These are phyloP conservation scores for Xylaria sp. DNA, from an alignment of 2,329 filamentous ascomycete genomes.

Conservation along the genomic window DNA sequence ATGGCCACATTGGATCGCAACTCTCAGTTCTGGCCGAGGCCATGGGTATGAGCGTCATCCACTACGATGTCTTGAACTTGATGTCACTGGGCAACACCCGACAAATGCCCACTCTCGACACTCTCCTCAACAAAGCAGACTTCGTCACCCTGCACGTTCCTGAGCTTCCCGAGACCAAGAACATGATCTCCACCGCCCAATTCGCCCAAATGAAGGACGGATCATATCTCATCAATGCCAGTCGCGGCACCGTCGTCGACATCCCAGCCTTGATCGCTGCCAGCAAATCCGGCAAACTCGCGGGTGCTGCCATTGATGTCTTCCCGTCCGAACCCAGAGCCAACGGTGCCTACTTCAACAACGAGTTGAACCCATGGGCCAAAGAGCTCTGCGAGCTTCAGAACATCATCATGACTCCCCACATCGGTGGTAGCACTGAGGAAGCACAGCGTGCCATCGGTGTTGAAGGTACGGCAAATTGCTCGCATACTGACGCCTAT, in stretches of 20 bases:
- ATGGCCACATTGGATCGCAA: conserved; percentile 95
- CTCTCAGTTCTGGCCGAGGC: conserved; percentile 91
- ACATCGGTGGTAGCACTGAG: conserved; percentile 96
- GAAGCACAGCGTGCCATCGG: conserved; percentile 96
- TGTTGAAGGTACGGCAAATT: conserved; percentile 57
- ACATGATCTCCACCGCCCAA: conserved; percentile 78
- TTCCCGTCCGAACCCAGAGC: conserved; percentile 90
- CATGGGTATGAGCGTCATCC: conserved; percentile 97
- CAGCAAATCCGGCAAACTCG: conserved; percentile 79
- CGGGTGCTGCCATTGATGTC: conserved; percentile 92
- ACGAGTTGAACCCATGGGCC: conserved; percentile 74
- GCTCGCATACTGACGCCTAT: not conserved
- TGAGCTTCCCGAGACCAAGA: conserved; percentile 84
- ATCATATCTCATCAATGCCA: conserved; percentile 93
- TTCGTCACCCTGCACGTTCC: conserved; percentile 95
- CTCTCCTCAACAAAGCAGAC: conserved; percentile 72
- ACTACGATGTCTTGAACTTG: conserved; percentile 89
- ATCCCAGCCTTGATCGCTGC: conserved; percentile 87
- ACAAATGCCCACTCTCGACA: conserved; percentile 73
- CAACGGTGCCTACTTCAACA: conserved; percentile 93
- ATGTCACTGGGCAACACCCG: conserved; percentile 88
- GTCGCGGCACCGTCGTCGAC: conserved; percentile 87
- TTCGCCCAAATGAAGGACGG: conserved; percentile 87
- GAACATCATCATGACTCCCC: conserved; percentile 92
- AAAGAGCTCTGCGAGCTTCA: conserved; percentile 78